Evolutionary conservation across 1,284 basidiomycete species (phyloP), one percentile per base, ranked within the genome.

Genomic region (Ceratobasidium sp.): DNA sequence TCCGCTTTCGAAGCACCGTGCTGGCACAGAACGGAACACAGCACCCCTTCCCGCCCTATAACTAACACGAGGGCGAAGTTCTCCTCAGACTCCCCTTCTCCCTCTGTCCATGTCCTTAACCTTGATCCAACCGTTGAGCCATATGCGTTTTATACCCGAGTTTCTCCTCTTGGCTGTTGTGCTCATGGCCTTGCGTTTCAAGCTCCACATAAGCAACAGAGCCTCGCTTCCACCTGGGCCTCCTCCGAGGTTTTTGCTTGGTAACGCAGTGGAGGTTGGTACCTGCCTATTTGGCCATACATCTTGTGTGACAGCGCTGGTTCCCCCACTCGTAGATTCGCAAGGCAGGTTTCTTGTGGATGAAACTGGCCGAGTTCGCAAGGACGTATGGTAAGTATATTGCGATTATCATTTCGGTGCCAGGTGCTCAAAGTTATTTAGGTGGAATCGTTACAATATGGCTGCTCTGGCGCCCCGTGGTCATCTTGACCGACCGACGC

Each of bases 361-460:
- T 73, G 46, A 73, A 73, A 34, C 31, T 73, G 4, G 59, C 58
- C 39, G 69, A 73, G n/a, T 73, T 51, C 29, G 43, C 69, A 16
- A 34, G 31, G 24, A n/a, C n/a, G 22, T 73, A 73, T 41, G 69
- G 69, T 62, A 39, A 7, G 58, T 24, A 6, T 41, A 6, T 34
- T 34, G 6, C 31, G 6, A 34, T 2, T 34, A 6, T 34, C 6
- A 6, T 34, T 34, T 6, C 31, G 31, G 31, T 6, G 31, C 31
- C 6, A 2, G 31, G 31, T n/a, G n/a, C 3, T 49, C 27, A 13
- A 2, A 39, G 16, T 1, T 24, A 1, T 24, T 14, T 54, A 73
- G 69, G 69, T n/a, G 69, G 69, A 4, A 62, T 73, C 8, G 34
- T 73, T 39, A 73, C 69, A 1, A 49, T 61, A 31, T 41, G 59